Conservation (phyloP, 2,329 filamentous ascomycete genomes). For the Chaetothyriales sp. region DNA sequence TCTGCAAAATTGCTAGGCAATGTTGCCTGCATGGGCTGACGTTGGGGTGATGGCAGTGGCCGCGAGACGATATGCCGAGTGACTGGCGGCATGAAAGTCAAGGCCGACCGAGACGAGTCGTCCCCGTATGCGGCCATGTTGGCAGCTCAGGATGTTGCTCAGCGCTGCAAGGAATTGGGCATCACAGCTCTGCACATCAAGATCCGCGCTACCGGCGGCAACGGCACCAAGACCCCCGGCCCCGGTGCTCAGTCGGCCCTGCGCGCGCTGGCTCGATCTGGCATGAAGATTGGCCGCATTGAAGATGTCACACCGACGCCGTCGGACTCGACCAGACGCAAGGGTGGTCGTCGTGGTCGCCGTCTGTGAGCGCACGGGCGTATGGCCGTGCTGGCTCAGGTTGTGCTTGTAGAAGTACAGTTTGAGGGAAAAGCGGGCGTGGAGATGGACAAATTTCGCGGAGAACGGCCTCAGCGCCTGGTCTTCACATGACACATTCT, state of each 20-base stretch:
- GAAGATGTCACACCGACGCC: conserved; percentile 99
- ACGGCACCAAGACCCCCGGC: conserved; percentile 99
- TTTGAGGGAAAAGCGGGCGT: not conserved
- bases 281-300: conserved; percentile 99
- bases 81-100: conserved; percentile 99
- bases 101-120: conserved; percentile 99
- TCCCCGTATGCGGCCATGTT: conserved; percentile 99
- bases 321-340: conserved; percentile 97
- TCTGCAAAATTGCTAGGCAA: conserved; percentile 19
- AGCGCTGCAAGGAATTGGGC: conserved; percentile 72
- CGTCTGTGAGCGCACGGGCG: conserved; percentile 70
- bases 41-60: conserved; percentile 65
- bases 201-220: conserved; percentile 99
- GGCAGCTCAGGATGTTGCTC: conserved; percentile 93
- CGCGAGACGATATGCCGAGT: conserved; percentile 99
- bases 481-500: conserved; percentile 30
- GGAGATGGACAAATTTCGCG: conserved; percentile 31
- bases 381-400: not conserved
- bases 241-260: conserved; percentile 98
- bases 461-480: conserved; percentile 40
- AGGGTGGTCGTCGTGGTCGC: conserved; percentile 99
- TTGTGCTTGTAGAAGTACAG: not conserved
- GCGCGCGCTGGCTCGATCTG: conserved; percentile 93
- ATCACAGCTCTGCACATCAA: conserved; percentile 99
- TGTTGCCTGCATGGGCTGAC: conserved; percentile 45